A percentile compares a stretch with the other conserved stretches of the same genome.
Conservation (phyloP, 768 basidiomycete species). For the Macrolepiota dolichaula region DNA sequence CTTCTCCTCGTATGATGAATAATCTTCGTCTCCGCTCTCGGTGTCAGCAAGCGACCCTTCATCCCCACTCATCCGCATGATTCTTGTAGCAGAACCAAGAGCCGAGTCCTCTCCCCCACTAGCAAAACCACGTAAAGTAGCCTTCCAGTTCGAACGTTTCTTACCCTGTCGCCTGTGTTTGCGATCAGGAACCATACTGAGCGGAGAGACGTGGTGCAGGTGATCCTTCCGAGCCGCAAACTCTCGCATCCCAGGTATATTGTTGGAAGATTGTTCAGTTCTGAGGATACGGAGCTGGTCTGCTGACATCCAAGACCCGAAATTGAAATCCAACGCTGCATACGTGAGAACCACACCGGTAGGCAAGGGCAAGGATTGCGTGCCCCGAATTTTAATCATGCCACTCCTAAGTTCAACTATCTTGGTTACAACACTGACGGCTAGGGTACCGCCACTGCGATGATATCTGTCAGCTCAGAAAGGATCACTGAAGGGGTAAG, state of each 20-base stretch:
- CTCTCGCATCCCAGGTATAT: slow-evolving; percentile 70
- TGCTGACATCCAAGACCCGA: slow-evolving; percentile 94
- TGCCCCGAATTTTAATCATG: slow-evolving; percentile 28
- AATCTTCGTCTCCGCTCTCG: slow-evolving; percentile 52
- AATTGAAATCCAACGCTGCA: slow-evolving; percentile 94
- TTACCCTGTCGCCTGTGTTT: slow-evolving; percentile 47
- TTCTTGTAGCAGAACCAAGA: background rate
- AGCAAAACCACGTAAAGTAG: slow-evolving; percentile 47
- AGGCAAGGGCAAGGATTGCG: slow-evolving; percentile 59
- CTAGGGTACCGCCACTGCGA: slow-evolving; percentile 82
- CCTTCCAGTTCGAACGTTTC: slow-evolving; percentile 58
- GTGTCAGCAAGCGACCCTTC: slow-evolving; percentile 54
- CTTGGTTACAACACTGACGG: slow-evolving; percentile 80
- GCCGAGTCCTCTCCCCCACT: slow-evolving; percentile 31
- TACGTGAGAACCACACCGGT: slow-evolving; percentile 86
- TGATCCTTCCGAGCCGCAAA: slow-evolving; percentile 84
- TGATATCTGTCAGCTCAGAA: background rate
- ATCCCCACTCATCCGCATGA: slow-evolving; percentile 13
- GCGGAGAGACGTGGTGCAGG: slow-evolving; percentile 81
- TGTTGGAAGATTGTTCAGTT: slow-evolving; percentile 82
- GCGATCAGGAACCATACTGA: slow-evolving; percentile 85
- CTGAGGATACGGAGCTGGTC: slow-evolving; percentile 80
- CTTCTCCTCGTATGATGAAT: slow-evolving; percentile 51
- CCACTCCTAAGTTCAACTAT: slow-evolving; percentile 64
- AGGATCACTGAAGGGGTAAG: background rate